A percentile compares a stretch with the other conserved stretches of the same genome.
These are phyloP conservation scores for Coniochaeta hoffmannii DNA, from an alignment of 2,329 filamentous ascomycete species.

Conservation along the genomic window DNA sequence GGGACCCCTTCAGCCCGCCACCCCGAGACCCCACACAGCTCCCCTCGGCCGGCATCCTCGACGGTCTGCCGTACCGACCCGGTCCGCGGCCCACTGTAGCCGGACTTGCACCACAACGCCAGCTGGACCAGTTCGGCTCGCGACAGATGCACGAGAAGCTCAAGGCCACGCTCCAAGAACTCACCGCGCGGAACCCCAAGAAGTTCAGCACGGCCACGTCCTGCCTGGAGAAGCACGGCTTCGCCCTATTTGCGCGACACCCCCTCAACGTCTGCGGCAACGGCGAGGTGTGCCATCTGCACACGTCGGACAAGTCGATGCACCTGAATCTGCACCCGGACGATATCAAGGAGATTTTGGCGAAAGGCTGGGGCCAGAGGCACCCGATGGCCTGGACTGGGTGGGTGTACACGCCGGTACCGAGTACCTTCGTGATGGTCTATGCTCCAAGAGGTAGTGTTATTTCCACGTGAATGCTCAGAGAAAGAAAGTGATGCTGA, in stretches of 20 bases:
- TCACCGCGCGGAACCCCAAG: constrained; percentile 38
- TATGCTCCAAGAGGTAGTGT: constrained; percentile 63
- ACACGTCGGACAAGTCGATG: constrained; percentile 67
- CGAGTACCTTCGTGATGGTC: constrained; percentile 69
- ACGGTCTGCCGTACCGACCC: constrained; percentile 49
- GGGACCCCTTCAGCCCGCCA: constrained; percentile 59
- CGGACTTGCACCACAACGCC: constrained; percentile 76
- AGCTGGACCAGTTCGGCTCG: constrained; percentile 60
- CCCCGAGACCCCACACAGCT: constrained; percentile 40
- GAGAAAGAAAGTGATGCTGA: not conserved
- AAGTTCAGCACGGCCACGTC: constrained; percentile 56
- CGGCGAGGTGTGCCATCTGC: constrained; percentile 78
- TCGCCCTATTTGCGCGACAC: constrained; percentile 63
- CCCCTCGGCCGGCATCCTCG: constrained; percentile 53
- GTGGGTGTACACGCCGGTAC: constrained; percentile 61
- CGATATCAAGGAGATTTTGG: constrained; percentile 64
- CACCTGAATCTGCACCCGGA: constrained; percentile 75
- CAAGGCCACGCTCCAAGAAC: constrained; percentile 40
- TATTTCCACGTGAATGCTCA: not conserved
- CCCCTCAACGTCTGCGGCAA: constrained; percentile 64
- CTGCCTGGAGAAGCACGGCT: constrained; percentile 76
- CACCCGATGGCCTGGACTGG: constrained; percentile 61
- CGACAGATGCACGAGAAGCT: constrained; percentile 47
- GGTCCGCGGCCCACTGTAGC: constrained; percentile 60
- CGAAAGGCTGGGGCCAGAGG: constrained; percentile 72